A percentile compares a stretch with the other conserved stretches of the same genome.
Evolutionary conservation across 768 basidiomycete species (phyloP).

Genomic region (Pulveroboletus ravenelii): DNA sequence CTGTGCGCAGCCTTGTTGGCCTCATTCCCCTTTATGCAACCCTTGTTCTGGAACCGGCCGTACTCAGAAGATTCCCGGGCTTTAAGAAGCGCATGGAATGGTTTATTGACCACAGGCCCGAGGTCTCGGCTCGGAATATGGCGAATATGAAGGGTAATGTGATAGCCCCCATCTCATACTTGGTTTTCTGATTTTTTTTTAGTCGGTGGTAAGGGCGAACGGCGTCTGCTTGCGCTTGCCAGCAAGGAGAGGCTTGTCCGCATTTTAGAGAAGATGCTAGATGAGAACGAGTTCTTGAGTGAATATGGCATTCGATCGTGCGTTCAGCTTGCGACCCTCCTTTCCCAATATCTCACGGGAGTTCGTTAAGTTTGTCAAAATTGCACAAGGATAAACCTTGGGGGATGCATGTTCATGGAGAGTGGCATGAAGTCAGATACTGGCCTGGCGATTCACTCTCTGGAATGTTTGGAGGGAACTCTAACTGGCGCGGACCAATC

Average conservation of each 20-base stretch:
- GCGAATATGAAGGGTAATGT: conserved; percentile 85
- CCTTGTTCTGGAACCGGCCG: conserved; percentile 84
- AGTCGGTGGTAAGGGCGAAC: conserved; percentile 72
- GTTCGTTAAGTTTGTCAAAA: conserved; percentile 68
- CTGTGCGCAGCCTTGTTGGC: conserved; percentile 93
- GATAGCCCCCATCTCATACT: not conserved
- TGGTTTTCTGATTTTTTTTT: conserved; percentile 3
- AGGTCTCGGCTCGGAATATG: conserved; percentile 85
- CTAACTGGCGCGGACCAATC: conserved; percentile 94
- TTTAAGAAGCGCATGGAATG: conserved; percentile 99
- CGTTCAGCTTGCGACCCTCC: conserved; percentile 29
- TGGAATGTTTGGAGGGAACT: conserved; percentile 98
- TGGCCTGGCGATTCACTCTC: conserved; percentile 98
- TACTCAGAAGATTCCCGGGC: conserved; percentile 88
- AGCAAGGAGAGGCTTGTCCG: conserved; percentile 85
- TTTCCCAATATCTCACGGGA: conserved; percentile 6
- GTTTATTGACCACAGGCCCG: conserved; percentile 93
- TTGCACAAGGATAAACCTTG: conserved; percentile 88
- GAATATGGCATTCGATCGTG: conserved; percentile 95
- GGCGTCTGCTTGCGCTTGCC: conserved; percentile 83
- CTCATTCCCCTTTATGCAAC: conserved; percentile 96
- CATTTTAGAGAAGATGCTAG: conserved; percentile 94
- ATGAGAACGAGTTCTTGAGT: conserved; percentile 94
- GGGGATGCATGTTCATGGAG: conserved; percentile 91
- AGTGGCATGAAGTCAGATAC: conserved; percentile 88